phyloP scores from a whole-genome alignment of 2,329 filamentous ascomycete species.

The Exophiala bonariae region DNA sequence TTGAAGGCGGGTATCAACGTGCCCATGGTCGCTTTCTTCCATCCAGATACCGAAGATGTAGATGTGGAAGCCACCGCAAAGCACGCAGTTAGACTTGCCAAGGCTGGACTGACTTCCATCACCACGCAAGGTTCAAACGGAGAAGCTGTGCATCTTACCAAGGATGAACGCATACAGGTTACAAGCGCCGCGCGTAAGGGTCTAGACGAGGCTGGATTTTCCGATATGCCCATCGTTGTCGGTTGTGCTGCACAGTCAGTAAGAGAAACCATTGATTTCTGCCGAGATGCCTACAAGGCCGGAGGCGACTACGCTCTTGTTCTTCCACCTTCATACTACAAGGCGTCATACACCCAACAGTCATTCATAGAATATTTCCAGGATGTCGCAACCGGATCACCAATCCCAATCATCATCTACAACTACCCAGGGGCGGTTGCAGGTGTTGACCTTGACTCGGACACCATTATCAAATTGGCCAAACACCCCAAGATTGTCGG shows the following conservation, averaged over 20 bases:
- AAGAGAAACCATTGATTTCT: conserved; percentile 69
- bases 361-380: conserved; percentile 65
- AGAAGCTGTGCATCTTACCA: conserved; percentile 76
- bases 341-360: conserved; percentile 62
- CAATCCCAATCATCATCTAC: conserved; percentile 68
- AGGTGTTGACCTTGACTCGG: conserved; percentile 68
- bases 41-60: conserved; percentile 62
- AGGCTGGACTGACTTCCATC: conserved; percentile 70
- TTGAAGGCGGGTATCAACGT: conserved; percentile 62
- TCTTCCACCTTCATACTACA: conserved; percentile 76
- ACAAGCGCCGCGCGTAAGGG: conserved; percentile 69
- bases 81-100: conserved; percentile 67
- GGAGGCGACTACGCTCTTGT: conserved; percentile 77
- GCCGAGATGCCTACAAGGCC: conserved; percentile 65
- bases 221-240: conserved; percentile 68
- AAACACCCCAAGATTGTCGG: conserved; percentile 66
- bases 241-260: conserved; percentile 74
- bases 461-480: conserved; percentile 60
- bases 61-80: conserved; percentile 62
- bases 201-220: conserved; percentile 65
- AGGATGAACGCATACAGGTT: conserved; percentile 67
- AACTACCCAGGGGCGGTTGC: conserved; percentile 70
- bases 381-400: conserved; percentile 60
- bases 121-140: conserved; percentile 80
- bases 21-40: conserved; percentile 73